A percentile compares a stretch with the other conserved stretches of the same genome.
phyloP scores from a whole-genome alignment of 2,329 filamentous ascomycete species.

The Colletotrichum gigasporum region DNA sequence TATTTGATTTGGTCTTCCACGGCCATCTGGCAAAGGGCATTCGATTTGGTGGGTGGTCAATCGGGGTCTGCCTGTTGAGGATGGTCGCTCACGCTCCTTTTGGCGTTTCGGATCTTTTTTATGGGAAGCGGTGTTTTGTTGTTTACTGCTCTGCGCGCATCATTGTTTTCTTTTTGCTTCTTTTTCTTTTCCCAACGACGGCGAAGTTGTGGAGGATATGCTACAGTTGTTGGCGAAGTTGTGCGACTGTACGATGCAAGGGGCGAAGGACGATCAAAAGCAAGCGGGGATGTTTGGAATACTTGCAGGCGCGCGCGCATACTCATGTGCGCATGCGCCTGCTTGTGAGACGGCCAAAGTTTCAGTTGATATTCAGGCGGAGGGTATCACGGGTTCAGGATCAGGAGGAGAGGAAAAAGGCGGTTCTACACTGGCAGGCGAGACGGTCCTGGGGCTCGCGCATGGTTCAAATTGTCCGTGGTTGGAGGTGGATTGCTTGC shows the following conservation, averaged over 20 bases:
- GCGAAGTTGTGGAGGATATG: conserved; percentile 2
- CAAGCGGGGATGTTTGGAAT: conserved; percentile 19
- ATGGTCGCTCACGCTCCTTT: conserved; percentile 32
- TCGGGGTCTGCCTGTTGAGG: conserved; percentile 23
- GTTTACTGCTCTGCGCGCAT: conserved; percentile 12
- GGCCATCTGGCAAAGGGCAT: conserved; percentile 21
- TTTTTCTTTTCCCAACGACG: neutral
- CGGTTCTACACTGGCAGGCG: conserved; percentile 9
- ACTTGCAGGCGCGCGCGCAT: conserved; percentile 5
- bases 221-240: conserved; percentile 21
- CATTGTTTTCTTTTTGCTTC: neutral
- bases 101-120: conserved; percentile 28
- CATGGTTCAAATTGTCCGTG: conserved; percentile 27
- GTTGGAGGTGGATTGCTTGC: conserved; percentile 13
- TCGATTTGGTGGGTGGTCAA: conserved; percentile 7
- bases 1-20: conserved; percentile 15
- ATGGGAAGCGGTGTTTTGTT: conserved; percentile 29
- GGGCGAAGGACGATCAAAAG: conserved; percentile 18
- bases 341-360: neutral
- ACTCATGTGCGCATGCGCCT: neutral
- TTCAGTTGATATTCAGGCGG: neutral
- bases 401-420: neutral
- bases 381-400: neutral
- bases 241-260: conserved; percentile 30
- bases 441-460: conserved; percentile 16